Percentiles rank a stretch among this genome's conserved stretches.
phyloP scores from a whole-genome alignment of 2,329 filamentous ascomycete species.

The Sodiomyces alkalinus region DNA sequence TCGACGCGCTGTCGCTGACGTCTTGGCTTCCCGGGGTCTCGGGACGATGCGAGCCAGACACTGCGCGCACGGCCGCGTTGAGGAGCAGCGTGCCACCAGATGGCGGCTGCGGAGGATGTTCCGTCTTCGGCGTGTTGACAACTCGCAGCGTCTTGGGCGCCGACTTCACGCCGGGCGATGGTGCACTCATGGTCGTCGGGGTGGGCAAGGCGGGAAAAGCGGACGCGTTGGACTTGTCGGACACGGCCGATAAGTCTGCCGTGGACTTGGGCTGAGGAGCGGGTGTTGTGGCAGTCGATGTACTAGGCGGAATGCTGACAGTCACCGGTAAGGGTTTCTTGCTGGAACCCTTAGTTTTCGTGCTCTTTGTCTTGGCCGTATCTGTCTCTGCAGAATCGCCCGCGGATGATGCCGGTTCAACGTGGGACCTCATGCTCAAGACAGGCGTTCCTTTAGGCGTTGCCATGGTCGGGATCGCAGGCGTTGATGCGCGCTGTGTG shows the following conservation, averaged over 20 bases:
- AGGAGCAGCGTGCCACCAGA: conserved; percentile 9
- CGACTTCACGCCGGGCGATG: conserved; percentile 32
- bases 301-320: conserved; percentile 35
- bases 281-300: conserved; percentile 33
- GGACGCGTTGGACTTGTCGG: conserved; percentile 19
- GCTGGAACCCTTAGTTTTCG: conserved; percentile 14
- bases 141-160: conserved; percentile 55
- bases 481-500: no score
- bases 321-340: conserved; percentile 25
- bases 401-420: conserved; percentile 8
- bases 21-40: conserved; percentile 60
- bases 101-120: conserved; percentile 26
- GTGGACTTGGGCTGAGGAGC: conserved; percentile 13
- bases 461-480: conserved; percentile 18
- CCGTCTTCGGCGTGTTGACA: conserved; percentile 49
- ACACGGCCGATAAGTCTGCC: conserved; percentile 7
- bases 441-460: conserved; percentile 18
- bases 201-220: conserved; percentile 37
- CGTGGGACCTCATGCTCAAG: conserved; percentile 16
- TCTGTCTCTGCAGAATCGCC: conserved; percentile 10
- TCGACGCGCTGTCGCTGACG: conserved; percentile 61
- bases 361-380: conserved; percentile 10
- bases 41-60: conserved; percentile 39
- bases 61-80: conserved; percentile 18
- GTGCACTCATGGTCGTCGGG: conserved; percentile 21